Evolutionary conservation across 805 yeast species (phyloP), one percentile per base, ranked within the genome.

Genomic region (Jamesozyma gamospora): DNA sequence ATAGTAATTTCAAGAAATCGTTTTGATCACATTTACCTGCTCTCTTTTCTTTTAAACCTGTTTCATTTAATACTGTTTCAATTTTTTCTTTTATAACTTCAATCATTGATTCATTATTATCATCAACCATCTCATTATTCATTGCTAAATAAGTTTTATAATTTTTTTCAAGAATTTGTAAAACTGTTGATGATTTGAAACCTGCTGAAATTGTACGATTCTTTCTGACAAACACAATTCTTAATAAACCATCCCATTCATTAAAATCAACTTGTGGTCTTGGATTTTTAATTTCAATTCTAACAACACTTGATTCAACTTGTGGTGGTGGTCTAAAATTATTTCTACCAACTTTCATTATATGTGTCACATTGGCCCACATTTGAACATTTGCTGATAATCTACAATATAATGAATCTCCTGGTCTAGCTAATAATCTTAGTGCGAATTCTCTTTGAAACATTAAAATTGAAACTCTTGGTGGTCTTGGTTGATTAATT

Each of bases 301-400:
- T 74, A 15, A 92, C 97, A 35, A 92, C 98, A 28, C 94, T 81
- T 0, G 96, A 87, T 62, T 92, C 98, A 42, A 92, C 98, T 62
- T 92, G 88, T 42, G 98, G 98, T 10, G 98, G 98, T 18, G 98
- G 98, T 52, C 96, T 73, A 69, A 92, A 92, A 57, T 92, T 92
- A 58, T 92, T 92, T 58, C 79, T 82, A 18, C 97, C 97, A 25
- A 92, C 98, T 63, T 92, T 92, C 98, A 92, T 92, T 39, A 92
- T 84, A 60, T 92, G 98, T 7, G 94, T 87, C 13, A 92, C 96
- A 48, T 85, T 85, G n/a, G 96, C 96, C 96, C 97, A 92, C 97
- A 92, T 90, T 58, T 92, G 98, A 1, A 92, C 97, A 56, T 92
- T 92, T 25, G 95, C 97, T 26, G 95, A 82, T 40, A 92, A 70